Evolutionary conservation across 176 grass and related monocot genomes (phyloP).

Genomic region (Carex myosuroides): DNA sequence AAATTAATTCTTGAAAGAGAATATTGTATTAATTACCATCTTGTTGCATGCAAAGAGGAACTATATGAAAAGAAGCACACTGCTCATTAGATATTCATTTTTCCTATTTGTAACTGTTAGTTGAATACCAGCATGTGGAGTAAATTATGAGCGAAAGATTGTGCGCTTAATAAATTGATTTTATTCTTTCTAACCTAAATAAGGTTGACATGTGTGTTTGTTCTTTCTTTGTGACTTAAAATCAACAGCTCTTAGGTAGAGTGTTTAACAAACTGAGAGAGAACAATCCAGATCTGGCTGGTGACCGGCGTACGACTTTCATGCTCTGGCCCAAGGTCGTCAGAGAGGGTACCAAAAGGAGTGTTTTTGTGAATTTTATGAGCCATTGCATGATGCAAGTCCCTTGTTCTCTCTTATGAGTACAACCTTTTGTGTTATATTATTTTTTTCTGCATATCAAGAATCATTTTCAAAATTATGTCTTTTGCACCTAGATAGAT

Average conservation of each 20-base stretch:
- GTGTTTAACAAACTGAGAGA: slow-evolving; percentile 64
- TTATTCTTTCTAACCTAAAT: not conserved
- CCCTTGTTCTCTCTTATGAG: not conserved
- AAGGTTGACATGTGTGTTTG: not conserved
- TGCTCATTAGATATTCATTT: not conserved
- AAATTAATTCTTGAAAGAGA: not conserved
- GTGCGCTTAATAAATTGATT: not conserved
- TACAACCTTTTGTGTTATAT: not conserved
- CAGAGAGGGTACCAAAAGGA: slow-evolving; percentile 85
- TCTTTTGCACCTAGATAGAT: not conserved
- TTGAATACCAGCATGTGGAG: not conserved
- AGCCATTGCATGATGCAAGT: slow-evolving; percentile 55
- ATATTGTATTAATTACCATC: not conserved
- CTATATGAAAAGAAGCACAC: not conserved
- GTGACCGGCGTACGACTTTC: slow-evolving; percentile 44
- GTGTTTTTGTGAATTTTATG: slow-evolving; percentile 93
- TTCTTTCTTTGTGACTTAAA: slow-evolving; percentile 18
- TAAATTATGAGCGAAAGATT: not conserved
- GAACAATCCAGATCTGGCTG: slow-evolving; percentile 79
- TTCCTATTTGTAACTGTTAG: not conserved
- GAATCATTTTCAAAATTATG: not conserved
- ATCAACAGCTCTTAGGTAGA: slow-evolving; percentile 55
- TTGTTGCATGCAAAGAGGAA: not conserved
- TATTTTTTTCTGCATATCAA: not conserved
- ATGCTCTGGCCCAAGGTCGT: slow-evolving; percentile 66